Evolutionary conservation across 208 protist species (phyloP).

Genomic region (Leishmania amazonensis): DNA sequence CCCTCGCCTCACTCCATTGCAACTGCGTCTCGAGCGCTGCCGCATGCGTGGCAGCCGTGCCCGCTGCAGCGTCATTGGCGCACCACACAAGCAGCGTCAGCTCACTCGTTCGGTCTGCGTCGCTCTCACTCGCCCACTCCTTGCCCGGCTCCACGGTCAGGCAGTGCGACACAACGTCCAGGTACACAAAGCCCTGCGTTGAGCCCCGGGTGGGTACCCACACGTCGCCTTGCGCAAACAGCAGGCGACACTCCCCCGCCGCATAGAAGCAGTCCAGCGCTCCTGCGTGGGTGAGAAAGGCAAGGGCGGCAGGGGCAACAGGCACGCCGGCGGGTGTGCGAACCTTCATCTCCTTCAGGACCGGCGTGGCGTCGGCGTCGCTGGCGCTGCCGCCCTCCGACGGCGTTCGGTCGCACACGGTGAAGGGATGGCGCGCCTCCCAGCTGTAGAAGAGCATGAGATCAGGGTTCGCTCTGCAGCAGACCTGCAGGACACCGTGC

Average conservation of each 20-base stretch:
- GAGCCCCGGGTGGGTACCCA: slow-evolving; percentile 53
- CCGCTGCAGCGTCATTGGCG: slow-evolving; percentile 14
- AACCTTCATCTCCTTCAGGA: slow-evolving; percentile 15
- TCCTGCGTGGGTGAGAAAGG: slow-evolving; percentile 35
- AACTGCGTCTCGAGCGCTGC: slow-evolving; percentile 28
- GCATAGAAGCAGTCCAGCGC: slow-evolving; percentile 39
- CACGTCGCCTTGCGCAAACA: slow-evolving; percentile 47
- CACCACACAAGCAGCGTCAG: slow-evolving; percentile 42
- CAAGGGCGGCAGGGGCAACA: slow-evolving; percentile 39
- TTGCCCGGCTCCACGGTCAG: slow-evolving; percentile 54
- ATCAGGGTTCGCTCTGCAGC: slow-evolving; percentile 33
- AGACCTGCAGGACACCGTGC: slow-evolving; percentile 36
- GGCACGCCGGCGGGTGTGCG: slow-evolving; percentile 25
- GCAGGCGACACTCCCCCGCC: slow-evolving; percentile 23
- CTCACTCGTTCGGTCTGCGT: slow-evolving; percentile 28
- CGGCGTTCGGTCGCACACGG: slow-evolving; percentile 11
- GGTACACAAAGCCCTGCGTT: slow-evolving; percentile 30
- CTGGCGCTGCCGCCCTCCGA: neutral
- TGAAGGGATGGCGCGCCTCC: slow-evolving; percentile 32
- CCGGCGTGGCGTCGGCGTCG: neutral
- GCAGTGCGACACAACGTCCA: slow-evolving; percentile 46
- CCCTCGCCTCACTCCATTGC: slow-evolving; percentile 31
- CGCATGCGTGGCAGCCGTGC: slow-evolving; percentile 13
- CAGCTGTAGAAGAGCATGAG: slow-evolving; percentile 34
- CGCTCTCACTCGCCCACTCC: slow-evolving; percentile 11